phyloP scores from a whole-genome alignment of 208 protist genomes.

The Leishmania gerbilli region DNA sequence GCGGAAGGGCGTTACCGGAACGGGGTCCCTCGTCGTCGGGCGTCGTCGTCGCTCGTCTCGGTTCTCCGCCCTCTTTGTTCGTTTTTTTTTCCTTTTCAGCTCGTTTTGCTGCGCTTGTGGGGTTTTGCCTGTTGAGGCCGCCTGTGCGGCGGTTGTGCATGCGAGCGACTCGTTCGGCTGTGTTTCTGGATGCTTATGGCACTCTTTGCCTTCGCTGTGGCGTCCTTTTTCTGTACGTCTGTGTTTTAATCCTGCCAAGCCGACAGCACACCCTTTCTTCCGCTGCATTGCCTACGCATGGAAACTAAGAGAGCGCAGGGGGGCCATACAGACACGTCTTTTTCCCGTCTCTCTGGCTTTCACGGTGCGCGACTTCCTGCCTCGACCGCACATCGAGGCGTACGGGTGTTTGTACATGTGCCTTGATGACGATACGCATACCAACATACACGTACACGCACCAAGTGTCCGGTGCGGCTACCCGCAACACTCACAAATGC shows the following conservation, averaged over 20 bases:
- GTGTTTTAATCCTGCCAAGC: neutral
- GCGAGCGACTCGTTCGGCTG: neutral
- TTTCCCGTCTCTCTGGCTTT: neutral
- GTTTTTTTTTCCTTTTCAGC: too few species aligned
- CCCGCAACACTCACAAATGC: neutral
- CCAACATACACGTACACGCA: neutral
- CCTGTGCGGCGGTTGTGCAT: neutral
- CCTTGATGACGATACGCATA: neutral
- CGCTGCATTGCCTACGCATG: neutral
- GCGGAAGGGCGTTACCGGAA: neutral
- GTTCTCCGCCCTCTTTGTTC: neutral
- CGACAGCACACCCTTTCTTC: neutral
- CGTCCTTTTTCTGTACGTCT: slow-evolving; percentile 12
- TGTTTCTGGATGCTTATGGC: slow-evolving; percentile 1
- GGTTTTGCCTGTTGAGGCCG: neutral
- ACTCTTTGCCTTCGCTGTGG: slow-evolving; percentile 9
- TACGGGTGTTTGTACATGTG: neutral
- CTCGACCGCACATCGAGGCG: neutral
- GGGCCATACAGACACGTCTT: neutral
- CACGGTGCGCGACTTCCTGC: neutral
- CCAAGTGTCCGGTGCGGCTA: neutral
- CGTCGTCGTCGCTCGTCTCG: neutral
- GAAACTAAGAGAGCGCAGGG: neutral
- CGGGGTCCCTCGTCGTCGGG: neutral
- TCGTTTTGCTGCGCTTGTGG: too few species aligned